Evolutionary conservation across 495 filamentous ascomycete genomes (phyloP), one percentile per base, ranked within the genome.

Genomic region (Penicillium desertorum): DNA sequence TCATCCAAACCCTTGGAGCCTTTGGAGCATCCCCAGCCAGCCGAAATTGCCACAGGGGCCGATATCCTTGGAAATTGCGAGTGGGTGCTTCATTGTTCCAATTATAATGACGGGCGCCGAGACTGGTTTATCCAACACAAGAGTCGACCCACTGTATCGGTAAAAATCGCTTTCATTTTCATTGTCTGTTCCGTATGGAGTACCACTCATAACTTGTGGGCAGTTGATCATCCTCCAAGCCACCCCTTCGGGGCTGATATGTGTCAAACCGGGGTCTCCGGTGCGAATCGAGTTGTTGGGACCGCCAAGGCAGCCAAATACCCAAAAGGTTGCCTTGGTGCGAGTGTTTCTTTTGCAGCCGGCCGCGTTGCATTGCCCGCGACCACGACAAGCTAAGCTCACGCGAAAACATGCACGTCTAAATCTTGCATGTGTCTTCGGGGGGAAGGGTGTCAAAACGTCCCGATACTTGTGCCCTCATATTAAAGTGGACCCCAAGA

Each of bases 291-390:
- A 34, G 19, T 48, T 43, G 43, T 59, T 41, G 51, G 45, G 52
- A 30, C 32, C 29, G 17, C 19, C 30, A 46, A 59, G 62, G 59
- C 59, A 62, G 51, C 51, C 53, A 43, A 22, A 59, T 59, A 51
- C 25, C 48, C 14, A 8, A 14, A 11, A 20, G 2, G 23, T 59
- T 65, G 45, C 59, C 59, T 60, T 45, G 46, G 12, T 4, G 30
- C 4, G 30, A 27, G 6, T 8, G 25, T 29, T 39, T 45, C 14
- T 39, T 51, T 23, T 19, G 27, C 14, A n/a, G n/a, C 1, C 3
- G 58, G 62, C 58, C 58, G 58, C 58, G 50, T 30, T 32, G 34
- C 16, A 42, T 36, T 30, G 19, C 25, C 32, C 11, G 17, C 42
- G 4, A 46, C 19, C 36, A 29, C n/a, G 36, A 8, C 14, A 14